Conservation (phyloP, 2,329 filamentous ascomycete genomes). For the Dryadomyces quercus-mongolicae region DNA sequence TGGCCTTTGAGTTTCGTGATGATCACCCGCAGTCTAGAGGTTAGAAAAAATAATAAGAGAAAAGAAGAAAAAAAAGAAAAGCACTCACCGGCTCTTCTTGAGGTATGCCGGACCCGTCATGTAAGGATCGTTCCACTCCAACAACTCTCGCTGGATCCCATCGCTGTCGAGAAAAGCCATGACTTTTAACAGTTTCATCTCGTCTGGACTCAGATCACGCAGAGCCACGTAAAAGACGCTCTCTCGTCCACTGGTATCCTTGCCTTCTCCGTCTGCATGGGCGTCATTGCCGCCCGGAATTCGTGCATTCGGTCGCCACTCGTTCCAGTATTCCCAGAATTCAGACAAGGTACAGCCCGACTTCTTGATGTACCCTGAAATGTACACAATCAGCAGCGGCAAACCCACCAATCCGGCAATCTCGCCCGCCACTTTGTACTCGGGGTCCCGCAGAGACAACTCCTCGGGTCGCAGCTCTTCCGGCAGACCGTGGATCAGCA, state of each 20-base stretch:
- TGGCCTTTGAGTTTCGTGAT: conserved; percentile 11
- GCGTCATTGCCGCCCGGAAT: not conserved
- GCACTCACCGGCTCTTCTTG: conserved; percentile 3
- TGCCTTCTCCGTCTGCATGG: not conserved
- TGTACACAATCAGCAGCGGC: conserved; percentile 10
- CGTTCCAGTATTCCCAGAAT: conserved; percentile 12
- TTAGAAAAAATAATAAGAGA: not conserved
- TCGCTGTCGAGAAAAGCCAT: conserved; percentile 11
- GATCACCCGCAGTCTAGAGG: conserved; percentile 4
- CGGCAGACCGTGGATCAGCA: conserved; percentile 7
- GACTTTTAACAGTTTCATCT: conserved; percentile 9
- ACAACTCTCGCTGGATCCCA: conserved; percentile 7
- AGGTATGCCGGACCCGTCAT: conserved; percentile 6
- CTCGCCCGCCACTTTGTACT: conserved; percentile 9
- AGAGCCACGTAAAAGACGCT: conserved; percentile 7
- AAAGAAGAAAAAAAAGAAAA: not conserved
- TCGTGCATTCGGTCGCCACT: conserved; percentile 6
- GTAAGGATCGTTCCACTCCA: conserved; percentile 8
- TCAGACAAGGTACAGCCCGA: conserved; percentile 7
- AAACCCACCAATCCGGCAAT: conserved; percentile 7
- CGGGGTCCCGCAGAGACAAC: conserved; percentile 7
- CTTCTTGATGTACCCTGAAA: conserved; percentile 10
- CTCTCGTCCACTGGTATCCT: conserved; percentile 1
- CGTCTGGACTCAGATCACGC: conserved; percentile 7
- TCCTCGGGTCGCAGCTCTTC: conserved; percentile 7